phyloP scores from a whole-genome alignment of 257 asterid species.

The Hygrophila difformis region DNA sequence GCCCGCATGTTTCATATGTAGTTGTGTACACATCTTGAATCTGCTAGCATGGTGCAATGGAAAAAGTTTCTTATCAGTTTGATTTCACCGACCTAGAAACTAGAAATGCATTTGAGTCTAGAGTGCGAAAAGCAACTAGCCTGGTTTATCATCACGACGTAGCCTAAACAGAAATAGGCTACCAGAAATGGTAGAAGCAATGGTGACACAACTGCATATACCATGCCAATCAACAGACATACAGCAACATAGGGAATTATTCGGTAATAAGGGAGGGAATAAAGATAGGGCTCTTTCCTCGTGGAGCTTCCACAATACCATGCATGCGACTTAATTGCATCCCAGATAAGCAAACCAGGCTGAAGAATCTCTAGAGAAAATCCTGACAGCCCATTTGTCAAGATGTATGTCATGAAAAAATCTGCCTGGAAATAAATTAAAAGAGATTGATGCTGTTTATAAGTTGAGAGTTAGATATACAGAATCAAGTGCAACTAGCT shows the following conservation, averaged over 20 bases:
- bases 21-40: slow-evolving; percentile 78
- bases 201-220: slow-evolving; percentile 93
- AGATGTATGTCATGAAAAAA: slow-evolving; percentile 81
- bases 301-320: slow-evolving; percentile 76
- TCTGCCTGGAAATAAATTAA: slow-evolving; percentile 51
- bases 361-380: slow-evolving; percentile 93
- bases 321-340: slow-evolving; percentile 42
- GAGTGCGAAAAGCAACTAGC: slow-evolving; percentile 29
- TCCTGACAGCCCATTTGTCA: slow-evolving; percentile 82
- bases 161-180: slow-evolving; percentile 81
- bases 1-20: slow-evolving; percentile 82
- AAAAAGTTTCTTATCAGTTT: too few species aligned
- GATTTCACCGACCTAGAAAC: too few species aligned
- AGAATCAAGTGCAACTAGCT: not conserved
- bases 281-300: slow-evolving; percentile 57
- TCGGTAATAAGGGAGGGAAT: slow-evolving; percentile 72
- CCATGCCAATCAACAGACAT: slow-evolving; percentile 76
- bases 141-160: slow-evolving; percentile 77
- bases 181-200: slow-evolving; percentile 79
- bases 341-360: slow-evolving; percentile 89
- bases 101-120: not conserved
- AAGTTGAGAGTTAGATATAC: too few species aligned
- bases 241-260: slow-evolving; percentile 67
- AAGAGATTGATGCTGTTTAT: not conserved
- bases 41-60: slow-evolving; percentile 27